phyloP scores from a whole-genome alignment of 202 grass and related monocot genomes.

The Schoenoplectus triqueter region DNA sequence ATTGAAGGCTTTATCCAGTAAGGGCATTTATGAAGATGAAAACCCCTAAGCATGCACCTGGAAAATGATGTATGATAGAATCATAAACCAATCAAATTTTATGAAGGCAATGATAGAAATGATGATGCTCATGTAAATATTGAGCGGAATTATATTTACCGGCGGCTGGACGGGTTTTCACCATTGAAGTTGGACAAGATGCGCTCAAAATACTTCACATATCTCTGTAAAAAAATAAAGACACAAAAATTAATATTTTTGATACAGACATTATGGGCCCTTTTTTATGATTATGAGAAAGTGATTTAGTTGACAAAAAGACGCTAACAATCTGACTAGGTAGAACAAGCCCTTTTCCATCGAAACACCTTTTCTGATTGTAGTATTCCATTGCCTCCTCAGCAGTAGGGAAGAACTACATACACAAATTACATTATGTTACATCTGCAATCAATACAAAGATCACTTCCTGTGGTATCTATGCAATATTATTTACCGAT shows the following conservation, averaged over 20 bases:
- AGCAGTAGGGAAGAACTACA: constrained; percentile 94
- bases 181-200: constrained; percentile 89
- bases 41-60: constrained; percentile 99
- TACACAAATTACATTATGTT: constrained; percentile 34
- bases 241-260: constrained; percentile 39
- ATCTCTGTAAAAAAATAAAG: constrained; percentile 71
- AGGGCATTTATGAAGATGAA: constrained; percentile 97
- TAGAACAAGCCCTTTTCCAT: constrained; percentile 96
- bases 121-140: neutral
- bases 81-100: constrained; percentile 30
- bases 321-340: constrained; percentile 97
- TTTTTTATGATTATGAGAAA: constrained; percentile 14
- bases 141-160: constrained; percentile 48
- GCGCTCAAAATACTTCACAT: constrained; percentile 97
- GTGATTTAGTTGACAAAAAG: constrained; percentile 30
- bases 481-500: constrained; percentile 13
- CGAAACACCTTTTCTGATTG: constrained; percentile 99
- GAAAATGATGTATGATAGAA: constrained; percentile 42
- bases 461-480: constrained; percentile 7
- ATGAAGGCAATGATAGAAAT: constrained; percentile 30
- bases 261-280: neutral
- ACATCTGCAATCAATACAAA: constrained; percentile 31
- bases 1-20: constrained; percentile 97
- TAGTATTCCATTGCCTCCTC: constrained; percentile 99
- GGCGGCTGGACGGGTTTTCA: constrained; percentile 88